Percentiles rank a stretch among this genome's conserved stretches.
Conservation (phyloP, 768 basidiomycete species). For the Dictyophora rubrovolvata region DNA sequence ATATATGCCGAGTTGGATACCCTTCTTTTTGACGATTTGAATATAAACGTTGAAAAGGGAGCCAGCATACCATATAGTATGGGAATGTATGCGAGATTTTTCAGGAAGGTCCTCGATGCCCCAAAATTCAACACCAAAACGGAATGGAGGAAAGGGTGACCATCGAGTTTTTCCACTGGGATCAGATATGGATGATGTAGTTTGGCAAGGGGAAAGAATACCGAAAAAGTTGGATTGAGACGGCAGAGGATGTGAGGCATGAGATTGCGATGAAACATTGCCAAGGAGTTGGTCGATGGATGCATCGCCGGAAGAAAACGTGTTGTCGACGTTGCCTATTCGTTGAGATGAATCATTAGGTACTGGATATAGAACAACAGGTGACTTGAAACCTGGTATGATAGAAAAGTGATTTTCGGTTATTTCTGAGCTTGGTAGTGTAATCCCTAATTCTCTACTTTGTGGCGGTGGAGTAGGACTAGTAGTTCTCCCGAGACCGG, state of each 20-base stretch:
- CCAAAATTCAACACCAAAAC: constrained; percentile 89
- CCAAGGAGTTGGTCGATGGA: constrained; percentile 38
- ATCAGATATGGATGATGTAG: constrained; percentile 23
- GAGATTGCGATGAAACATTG: constrained; percentile 14
- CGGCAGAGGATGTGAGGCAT: constrained; percentile 19
- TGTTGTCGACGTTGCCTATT: constrained; percentile 54
- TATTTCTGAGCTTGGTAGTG: constrained; percentile 45
- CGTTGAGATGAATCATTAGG: constrained; percentile 59
- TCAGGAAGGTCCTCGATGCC: constrained; percentile 72
- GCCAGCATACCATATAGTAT: constrained; percentile 86
- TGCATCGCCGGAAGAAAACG: constrained; percentile 5
- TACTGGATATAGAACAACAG: constrained; percentile 49
- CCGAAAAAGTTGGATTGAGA: constrained; percentile 58
- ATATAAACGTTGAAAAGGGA: constrained; percentile 84
- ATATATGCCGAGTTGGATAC: constrained; percentile 75
- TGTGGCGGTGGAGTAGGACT: constrained; percentile 11
- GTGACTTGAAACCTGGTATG: constrained; percentile 12
- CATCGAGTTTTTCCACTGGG: constrained; percentile 40
- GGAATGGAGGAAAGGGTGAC: constrained; percentile 68
- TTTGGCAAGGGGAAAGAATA: constrained; percentile 32
- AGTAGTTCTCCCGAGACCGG: not conserved
- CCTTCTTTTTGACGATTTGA: constrained; percentile 78
- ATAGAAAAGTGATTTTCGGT: constrained; percentile 20
- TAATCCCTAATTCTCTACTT: constrained; percentile 61
- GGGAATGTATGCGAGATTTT: constrained; percentile 73